phyloP scores from a whole-genome alignment of 192 early-diverging fungal genomes.

The Umbelopsis vinacea region DNA sequence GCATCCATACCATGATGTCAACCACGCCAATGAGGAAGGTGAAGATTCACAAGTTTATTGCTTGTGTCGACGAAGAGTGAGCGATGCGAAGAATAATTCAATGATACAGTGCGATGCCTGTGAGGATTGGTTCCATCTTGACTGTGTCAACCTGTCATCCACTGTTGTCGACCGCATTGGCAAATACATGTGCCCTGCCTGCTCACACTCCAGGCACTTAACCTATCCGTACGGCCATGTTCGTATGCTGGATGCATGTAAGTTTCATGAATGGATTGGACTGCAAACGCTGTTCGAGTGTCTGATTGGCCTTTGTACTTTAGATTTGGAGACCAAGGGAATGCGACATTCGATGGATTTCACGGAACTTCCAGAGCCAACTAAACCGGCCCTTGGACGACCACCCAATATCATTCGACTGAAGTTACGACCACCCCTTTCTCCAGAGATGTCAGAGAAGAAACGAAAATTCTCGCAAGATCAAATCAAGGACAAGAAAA shows the following conservation, averaged over 20 bases:
- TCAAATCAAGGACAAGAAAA: not conserved
- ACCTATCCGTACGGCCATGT: slow-evolving; percentile 12
- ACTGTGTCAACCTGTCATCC: slow-evolving; percentile 55
- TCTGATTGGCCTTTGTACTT: not conserved
- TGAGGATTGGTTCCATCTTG: slow-evolving; percentile 69
- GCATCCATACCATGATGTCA: not conserved
- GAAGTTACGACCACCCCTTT: slow-evolving; percentile 4
- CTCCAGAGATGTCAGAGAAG: not conserved
- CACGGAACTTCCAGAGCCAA: not conserved
- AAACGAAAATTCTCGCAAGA: slow-evolving; percentile 15
- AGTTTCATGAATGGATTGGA: not conserved
- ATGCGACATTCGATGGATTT: not conserved
- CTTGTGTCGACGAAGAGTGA: slow-evolving; percentile 42
- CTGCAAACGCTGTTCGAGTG: no score
- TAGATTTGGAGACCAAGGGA: not conserved
- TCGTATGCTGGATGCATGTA: slow-evolving; percentile 9
- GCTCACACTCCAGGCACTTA: slow-evolving; percentile 26
- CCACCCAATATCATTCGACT: slow-evolving; percentile 10
- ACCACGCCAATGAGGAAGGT: not conserved
- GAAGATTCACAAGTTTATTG: slow-evolving; percentile 40
- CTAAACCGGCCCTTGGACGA: slow-evolving; percentile 9
- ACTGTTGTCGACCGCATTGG: slow-evolving; percentile 45
- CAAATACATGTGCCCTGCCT: slow-evolving; percentile 62
- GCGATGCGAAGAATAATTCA: slow-evolving; percentile 24
- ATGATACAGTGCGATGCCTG: slow-evolving; percentile 70